phyloP scores from a whole-genome alignment of 495 filamentous ascomycete genomes.

The Tuber umbilicatum region DNA sequence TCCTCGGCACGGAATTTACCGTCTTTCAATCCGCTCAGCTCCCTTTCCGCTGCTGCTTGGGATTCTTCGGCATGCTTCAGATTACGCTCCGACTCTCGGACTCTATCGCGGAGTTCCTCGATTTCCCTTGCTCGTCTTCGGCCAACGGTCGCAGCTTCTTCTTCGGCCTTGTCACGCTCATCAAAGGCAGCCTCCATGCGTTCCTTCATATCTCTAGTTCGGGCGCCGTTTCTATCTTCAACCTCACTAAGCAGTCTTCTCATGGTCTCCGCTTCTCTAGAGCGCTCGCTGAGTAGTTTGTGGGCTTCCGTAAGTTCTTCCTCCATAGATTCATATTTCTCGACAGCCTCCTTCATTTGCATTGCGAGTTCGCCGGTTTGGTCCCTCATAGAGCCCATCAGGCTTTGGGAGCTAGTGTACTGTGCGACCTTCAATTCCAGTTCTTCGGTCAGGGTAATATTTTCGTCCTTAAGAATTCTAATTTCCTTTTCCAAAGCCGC shows the following conservation, averaged over 20 bases:
- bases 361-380: slow-evolving; percentile 80
- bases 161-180: slow-evolving; percentile 86
- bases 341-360: slow-evolving; percentile 84
- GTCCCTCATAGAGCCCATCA: slow-evolving; percentile 87
- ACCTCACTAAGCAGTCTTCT: slow-evolving; percentile 78
- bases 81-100: slow-evolving; percentile 73
- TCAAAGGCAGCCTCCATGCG: slow-evolving; percentile 81
- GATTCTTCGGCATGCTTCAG: slow-evolving; percentile 61
- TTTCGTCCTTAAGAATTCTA: slow-evolving; percentile 57
- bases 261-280: slow-evolving; percentile 95
- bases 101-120: slow-evolving; percentile 72
- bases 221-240: slow-evolving; percentile 69
- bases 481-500: slow-evolving; percentile 67
- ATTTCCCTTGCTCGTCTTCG: slow-evolving; percentile 71
- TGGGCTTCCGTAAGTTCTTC: slow-evolving; percentile 88
- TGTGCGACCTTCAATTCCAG: slow-evolving; percentile 77
- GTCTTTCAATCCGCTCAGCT: slow-evolving; percentile 61
- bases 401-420: slow-evolving; percentile 71
- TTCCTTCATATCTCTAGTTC: slow-evolving; percentile 80
- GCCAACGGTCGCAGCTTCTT: slow-evolving; percentile 72
- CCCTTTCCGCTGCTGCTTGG: slow-evolving; percentile 62
- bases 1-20: slow-evolving; percentile 61
- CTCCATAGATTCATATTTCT: slow-evolving; percentile 77
- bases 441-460: slow-evolving; percentile 66
- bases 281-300: slow-evolving; percentile 78